Conservation (phyloP, 2,329 filamentous ascomycete species). For the Sphaceloma murrayae region DNA sequence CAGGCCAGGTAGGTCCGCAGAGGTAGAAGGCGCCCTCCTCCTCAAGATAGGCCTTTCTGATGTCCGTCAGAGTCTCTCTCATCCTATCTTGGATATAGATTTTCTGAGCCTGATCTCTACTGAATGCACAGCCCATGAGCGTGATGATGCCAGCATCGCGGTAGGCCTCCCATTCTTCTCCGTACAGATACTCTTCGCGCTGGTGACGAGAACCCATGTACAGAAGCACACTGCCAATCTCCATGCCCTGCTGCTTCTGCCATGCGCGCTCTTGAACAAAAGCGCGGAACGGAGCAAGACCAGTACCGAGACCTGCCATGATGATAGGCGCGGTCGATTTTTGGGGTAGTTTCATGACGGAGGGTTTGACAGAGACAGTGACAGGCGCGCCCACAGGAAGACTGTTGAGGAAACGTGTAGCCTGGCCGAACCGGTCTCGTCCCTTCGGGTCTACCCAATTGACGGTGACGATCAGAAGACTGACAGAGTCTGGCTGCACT, state of each 20-base stretch:
- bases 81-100: constrained; percentile 99
- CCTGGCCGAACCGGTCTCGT: constrained; percentile 83
- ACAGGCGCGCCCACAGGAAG: constrained; percentile 68
- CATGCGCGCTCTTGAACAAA: constrained; percentile 97
- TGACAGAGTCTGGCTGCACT: constrained; percentile 79
- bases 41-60: constrained; percentile 75
- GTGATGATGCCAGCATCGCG: constrained; percentile 92
- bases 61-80: constrained; percentile 74
- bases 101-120: constrained; percentile 92
- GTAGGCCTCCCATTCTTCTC: constrained; percentile 98
- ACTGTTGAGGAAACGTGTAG: constrained; percentile 75
- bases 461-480: constrained; percentile 94
- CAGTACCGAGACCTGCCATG: constrained; percentile 96
- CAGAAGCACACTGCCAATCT: constrained; percentile 83
- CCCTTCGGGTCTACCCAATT: constrained; percentile 86
- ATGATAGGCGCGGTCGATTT: constrained; percentile 86
- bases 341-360: constrained; percentile 94
- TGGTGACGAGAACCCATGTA: constrained; percentile 97
- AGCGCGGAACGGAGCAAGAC: constrained; percentile 93
- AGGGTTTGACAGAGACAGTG: constrained; percentile 92
- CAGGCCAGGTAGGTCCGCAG: constrained; percentile 95
- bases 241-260: constrained; percentile 94
- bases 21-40: constrained; percentile 93
- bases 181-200: constrained; percentile 96
- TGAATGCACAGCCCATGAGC: constrained; percentile 85